These are phyloP conservation scores for Mortierella polycephala DNA, from an alignment of 371 early-diverging fungal genomes.

Conservation along the genomic window DNA sequence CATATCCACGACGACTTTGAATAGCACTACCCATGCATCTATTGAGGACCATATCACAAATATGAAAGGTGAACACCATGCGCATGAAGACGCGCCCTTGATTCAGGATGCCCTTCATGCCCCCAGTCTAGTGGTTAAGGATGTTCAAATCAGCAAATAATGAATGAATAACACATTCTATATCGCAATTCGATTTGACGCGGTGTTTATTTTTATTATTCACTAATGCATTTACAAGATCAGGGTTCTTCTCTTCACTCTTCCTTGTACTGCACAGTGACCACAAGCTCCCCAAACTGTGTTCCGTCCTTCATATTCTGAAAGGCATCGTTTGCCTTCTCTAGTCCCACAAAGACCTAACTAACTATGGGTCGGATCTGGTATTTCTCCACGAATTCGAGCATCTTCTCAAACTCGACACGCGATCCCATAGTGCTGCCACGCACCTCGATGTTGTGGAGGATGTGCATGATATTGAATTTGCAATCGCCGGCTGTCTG, in stretches of 20 bases:
- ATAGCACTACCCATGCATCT: background rate
- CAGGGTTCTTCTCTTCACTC: no score
- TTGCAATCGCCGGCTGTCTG: background rate
- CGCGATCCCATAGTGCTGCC: constrained; percentile 70
- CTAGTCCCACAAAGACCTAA: constrained; percentile 9
- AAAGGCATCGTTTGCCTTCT: background rate
- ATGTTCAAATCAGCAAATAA: no score
- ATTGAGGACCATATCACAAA: constrained; percentile 3
- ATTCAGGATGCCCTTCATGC: no score
- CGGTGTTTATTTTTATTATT: no score
- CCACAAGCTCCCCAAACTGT: constrained; percentile 16
- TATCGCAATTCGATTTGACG: no score
- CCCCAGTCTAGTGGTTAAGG: no score
- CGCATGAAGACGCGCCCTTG: constrained; percentile 40
- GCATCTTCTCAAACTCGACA: constrained; percentile 20
- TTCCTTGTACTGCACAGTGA: background rate
- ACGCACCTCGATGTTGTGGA: constrained; percentile 62
- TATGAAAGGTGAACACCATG: constrained; percentile 43
- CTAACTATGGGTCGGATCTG: constrained; percentile 11
- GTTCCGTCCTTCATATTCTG: background rate
- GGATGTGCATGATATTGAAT: background rate
- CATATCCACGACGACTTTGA: background rate
- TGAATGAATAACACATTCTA: no score
- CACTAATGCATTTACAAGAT: no score
- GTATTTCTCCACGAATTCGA: constrained; percentile 21